Conservation (phyloP, 139 green algal species). For the Chlorella sp. region DNA sequence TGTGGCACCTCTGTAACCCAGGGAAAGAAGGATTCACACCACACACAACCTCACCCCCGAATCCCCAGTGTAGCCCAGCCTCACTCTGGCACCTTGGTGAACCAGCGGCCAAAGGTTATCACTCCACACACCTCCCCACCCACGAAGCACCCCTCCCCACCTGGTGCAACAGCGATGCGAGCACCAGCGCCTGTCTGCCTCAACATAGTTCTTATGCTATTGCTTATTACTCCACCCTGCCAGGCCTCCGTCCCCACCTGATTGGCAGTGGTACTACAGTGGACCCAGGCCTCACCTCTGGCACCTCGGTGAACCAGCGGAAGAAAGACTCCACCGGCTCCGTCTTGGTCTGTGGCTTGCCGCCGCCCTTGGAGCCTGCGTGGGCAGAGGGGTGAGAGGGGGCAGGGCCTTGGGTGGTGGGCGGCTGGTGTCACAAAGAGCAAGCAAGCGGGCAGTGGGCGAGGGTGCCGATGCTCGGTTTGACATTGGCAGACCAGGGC, state of each 20-base stretch:
- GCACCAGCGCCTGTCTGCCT: no score
- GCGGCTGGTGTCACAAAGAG: neutral
- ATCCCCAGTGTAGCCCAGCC: no score
- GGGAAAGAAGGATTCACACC: no score
- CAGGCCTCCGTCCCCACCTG: no score
- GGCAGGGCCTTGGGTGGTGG: neutral
- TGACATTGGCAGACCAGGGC: neutral
- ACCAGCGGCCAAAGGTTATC: conserved; percentile 69
- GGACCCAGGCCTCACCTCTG: conserved; percentile 59
- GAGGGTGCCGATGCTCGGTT: neutral
- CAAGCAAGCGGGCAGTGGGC: neutral
- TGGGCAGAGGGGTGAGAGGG: neutral
- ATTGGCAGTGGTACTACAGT: no score
- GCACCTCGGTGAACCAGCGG: conserved; percentile 92
- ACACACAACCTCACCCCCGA: conserved; percentile 21
- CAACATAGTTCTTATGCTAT: no score
- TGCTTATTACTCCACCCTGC: no score
- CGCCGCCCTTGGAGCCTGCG: conserved; percentile 52
- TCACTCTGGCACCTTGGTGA: conserved; percentile 73
- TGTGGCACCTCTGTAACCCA: no score
- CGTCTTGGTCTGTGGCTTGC: conserved; percentile 89
- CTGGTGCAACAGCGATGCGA: no score
- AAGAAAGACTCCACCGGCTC: conserved; percentile 92
- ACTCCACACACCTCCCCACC: neutral
- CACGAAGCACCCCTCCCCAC: no score